Evolutionary conservation across 2,329 filamentous ascomycete genomes (phyloP).

Genomic region (Diplodia scrobiculata): DNA sequence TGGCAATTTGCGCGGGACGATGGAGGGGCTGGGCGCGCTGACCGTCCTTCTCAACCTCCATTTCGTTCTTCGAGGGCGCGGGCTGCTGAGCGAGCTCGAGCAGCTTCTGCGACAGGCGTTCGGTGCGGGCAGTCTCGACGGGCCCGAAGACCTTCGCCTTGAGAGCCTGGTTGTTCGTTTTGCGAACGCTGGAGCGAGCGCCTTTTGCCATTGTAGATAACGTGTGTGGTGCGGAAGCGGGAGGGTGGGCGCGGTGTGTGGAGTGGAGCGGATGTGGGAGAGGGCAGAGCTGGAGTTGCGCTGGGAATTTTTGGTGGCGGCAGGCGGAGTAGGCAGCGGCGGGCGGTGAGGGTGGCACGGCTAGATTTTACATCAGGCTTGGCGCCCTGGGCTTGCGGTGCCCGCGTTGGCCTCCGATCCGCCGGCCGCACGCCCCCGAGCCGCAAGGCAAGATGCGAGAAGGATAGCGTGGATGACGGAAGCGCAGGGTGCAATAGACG

Average conservation of each 20-base stretch:
- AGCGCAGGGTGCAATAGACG: not conserved
- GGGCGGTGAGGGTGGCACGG: conserved; percentile 18
- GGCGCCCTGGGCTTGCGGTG: conserved; percentile 12
- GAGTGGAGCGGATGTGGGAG: conserved; percentile 30
- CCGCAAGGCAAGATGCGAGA: not conserved
- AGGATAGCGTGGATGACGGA: not conserved
- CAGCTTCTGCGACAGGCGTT: conserved; percentile 83
- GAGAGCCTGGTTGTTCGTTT: conserved; percentile 79
- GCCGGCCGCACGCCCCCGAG: conserved; percentile 2
- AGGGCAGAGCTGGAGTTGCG: not conserved
- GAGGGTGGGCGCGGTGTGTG: conserved; percentile 8
- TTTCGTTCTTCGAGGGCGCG: conserved; percentile 56
- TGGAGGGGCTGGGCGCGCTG: not conserved
- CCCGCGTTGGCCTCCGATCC: conserved; percentile 8
- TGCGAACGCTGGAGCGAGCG: conserved; percentile 73
- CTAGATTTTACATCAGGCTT: conserved; percentile 27
- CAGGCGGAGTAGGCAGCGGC: not conserved
- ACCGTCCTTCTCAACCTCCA: conserved; percentile 47
- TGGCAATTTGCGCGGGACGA: not conserved
- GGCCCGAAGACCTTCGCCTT: conserved; percentile 83
- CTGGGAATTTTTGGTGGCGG: conserved; percentile 22
- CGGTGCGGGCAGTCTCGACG: conserved; percentile 73
- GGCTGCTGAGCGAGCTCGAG: conserved; percentile 77
- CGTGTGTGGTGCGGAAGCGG: conserved; percentile 34
- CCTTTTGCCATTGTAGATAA: conserved; percentile 77